These are phyloP conservation scores for Xylaria telfairii DNA, from an alignment of 495 filamentous ascomycete species.

Conservation along the genomic window DNA sequence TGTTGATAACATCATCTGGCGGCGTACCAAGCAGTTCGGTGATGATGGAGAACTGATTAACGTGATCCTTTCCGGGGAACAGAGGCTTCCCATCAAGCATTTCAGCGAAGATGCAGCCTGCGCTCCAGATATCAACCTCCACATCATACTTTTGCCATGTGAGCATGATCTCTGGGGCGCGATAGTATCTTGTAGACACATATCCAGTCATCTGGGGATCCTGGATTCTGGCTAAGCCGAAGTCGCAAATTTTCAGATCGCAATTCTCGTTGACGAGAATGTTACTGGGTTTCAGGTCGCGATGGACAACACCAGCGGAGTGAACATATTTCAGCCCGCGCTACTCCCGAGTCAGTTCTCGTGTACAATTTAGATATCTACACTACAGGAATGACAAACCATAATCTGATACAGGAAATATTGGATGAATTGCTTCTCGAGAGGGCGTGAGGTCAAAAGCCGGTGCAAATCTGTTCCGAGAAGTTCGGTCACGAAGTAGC, in stretches of 20 bases:
- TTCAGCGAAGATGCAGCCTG: slow-evolving; percentile 98
- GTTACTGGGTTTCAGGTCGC: slow-evolving; percentile 97
- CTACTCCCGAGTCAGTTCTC: slow-evolving; percentile 56
- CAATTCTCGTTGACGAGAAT: slow-evolving; percentile 99
- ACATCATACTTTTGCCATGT: slow-evolving; percentile 99
- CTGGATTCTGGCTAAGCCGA: slow-evolving; percentile 95
- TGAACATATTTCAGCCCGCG: slow-evolving; percentile 99
- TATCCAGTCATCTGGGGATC: slow-evolving; percentile 99
- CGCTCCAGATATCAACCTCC: slow-evolving; percentile 99
- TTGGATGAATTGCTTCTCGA: slow-evolving; percentile 99
- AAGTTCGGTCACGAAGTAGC: slow-evolving; percentile 97
- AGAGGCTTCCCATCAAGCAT: slow-evolving; percentile 99
- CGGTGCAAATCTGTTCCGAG: slow-evolving; percentile 96
- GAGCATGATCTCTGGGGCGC: slow-evolving; percentile 98
- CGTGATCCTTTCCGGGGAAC: slow-evolving; percentile 98
- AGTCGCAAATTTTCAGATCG: slow-evolving; percentile 99
- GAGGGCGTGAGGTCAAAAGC: slow-evolving; percentile 89
- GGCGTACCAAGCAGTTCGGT: slow-evolving; percentile 98
- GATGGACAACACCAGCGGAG: slow-evolving; percentile 96
- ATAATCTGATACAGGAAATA: slow-evolving; percentile 99
- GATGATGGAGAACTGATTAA: slow-evolving; percentile 99
- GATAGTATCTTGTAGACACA: slow-evolving; percentile 97
- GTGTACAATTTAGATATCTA: slow-evolving; percentile 19
- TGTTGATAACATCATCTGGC: slow-evolving; percentile 97
- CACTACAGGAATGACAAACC: slow-evolving; percentile 56